Evolutionary conservation across 169 alveolate species (phyloP).

Genomic region (Plasmodium inui): DNA sequence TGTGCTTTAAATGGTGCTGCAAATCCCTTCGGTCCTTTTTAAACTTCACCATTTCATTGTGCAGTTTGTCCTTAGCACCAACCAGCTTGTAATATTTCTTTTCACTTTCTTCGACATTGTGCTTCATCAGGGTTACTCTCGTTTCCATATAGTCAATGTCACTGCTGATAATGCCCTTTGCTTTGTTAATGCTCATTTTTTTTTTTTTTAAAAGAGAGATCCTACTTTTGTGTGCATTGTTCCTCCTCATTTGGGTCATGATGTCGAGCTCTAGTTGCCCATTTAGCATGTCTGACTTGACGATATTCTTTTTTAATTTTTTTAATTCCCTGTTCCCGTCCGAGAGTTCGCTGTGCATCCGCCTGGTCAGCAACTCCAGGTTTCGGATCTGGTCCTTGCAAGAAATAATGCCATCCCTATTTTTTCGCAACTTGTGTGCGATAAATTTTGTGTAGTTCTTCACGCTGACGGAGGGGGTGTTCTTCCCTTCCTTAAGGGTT

Average conservation of each 20-base stretch:
- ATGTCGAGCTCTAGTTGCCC: constrained; percentile 16
- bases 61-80: constrained; percentile 57
- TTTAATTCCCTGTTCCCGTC: constrained; percentile 58
- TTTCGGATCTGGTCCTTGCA: constrained; percentile 21
- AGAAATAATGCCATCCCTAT: constrained; percentile 67
- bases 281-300: constrained; percentile 15
- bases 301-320: constrained; percentile 40
- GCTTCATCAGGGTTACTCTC: constrained; percentile 33
- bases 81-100: constrained; percentile 12
- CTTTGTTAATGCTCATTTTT: constrained; percentile 11
- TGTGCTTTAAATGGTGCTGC: constrained; percentile 32
- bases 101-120: constrained; percentile 13
- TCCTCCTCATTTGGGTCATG: constrained; percentile 16
- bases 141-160: constrained; percentile 54
- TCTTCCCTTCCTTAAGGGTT: constrained; percentile 53
- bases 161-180: constrained; percentile 36
- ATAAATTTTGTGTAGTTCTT: constrained; percentile 49
- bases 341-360: constrained; percentile 28
- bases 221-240: constrained; percentile 26
- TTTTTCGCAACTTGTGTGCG: constrained; percentile 35
- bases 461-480: constrained; percentile 27
- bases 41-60: constrained; percentile 52
- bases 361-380: constrained; percentile 11
- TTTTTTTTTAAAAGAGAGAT: constrained; percentile 51
- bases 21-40: constrained; percentile 44